Conservation (phyloP, 805 yeast genomes). For the Kodamaea lidongshanica region DNA sequence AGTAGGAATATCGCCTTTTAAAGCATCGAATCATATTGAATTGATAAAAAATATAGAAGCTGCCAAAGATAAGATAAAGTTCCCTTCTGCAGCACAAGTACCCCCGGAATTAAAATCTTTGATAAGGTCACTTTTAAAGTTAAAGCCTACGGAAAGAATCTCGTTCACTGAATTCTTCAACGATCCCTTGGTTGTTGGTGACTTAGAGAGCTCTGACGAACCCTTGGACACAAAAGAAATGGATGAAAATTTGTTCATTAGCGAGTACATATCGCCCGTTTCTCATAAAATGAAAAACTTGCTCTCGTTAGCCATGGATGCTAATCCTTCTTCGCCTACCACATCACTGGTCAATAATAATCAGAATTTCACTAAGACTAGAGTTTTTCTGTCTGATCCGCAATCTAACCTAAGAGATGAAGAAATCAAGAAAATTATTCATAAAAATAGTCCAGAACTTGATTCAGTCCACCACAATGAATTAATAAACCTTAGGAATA, state of each 20-base stretch:
- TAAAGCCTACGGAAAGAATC: constrained; percentile 82
- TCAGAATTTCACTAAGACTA: not conserved
- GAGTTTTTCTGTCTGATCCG: not conserved
- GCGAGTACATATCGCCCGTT: constrained; percentile 63
- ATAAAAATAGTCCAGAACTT: constrained; percentile 40
- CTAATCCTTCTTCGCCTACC: too few relatives aligned
- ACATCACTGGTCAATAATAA: too few relatives aligned
- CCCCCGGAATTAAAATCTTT: constrained; percentile 62
- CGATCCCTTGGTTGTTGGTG: constrained; percentile 57
- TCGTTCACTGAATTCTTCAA: constrained; percentile 83
- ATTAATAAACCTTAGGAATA: constrained; percentile 10
- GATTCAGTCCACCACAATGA: constrained; percentile 20
- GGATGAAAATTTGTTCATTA: constrained; percentile 75
- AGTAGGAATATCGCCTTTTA: constrained; percentile 94
- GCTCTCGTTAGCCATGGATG: not conserved
- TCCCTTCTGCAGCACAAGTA: constrained; percentile 63
- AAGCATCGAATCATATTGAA: constrained; percentile 90
- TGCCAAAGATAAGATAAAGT: constrained; percentile 68
- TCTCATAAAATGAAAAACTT: not conserved
- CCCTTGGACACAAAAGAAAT: constrained; percentile 62
- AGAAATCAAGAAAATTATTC: constrained; percentile 39
- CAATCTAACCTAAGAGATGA: constrained; percentile 29
- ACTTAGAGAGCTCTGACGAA: constrained; percentile 46
- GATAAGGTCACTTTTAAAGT: constrained; percentile 69
- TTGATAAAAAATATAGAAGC: constrained; percentile 79